phyloP scores from a whole-genome alignment of 306 rosid genomes.

The Medicago lupulina region DNA sequence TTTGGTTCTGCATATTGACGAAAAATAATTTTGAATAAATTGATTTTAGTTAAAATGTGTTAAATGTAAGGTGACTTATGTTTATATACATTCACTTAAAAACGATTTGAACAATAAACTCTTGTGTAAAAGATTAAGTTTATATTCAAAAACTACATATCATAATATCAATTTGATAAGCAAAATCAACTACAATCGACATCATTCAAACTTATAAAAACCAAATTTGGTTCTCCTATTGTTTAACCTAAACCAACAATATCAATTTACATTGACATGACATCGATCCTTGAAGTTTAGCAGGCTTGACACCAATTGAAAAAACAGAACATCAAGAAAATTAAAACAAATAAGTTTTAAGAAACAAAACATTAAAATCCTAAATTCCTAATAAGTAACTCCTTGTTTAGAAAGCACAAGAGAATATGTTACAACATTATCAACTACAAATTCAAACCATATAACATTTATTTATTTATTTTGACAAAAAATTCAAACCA shows the following conservation, averaged over 20 bases:
- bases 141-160: not conserved
- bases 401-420: not conserved
- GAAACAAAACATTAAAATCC: not conserved
- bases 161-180: too few relatives aligned
- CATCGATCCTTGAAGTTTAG: not conserved
- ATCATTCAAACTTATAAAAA: too few relatives aligned
- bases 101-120: not conserved
- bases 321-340: not conserved
- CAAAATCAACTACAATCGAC: not conserved
- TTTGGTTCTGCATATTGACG: not conserved
- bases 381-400: not conserved
- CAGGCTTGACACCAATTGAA: not conserved
- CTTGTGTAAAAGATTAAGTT: not conserved
- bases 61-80: not conserved
- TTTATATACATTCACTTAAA: not conserved
- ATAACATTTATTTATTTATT: too few relatives aligned
- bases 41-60: not conserved
- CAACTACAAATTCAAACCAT: not conserved
- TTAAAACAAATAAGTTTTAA: not conserved
- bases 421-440: not conserved
- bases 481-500: too few relatives aligned
- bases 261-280: slow-evolving; percentile 8
- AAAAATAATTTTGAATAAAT: not conserved
- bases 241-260: not conserved
- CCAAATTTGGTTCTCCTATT: too few relatives aligned